These are phyloP conservation scores for Periconia sp. DNA, from an alignment of 2,329 filamentous ascomycete species.

Conservation along the genomic window DNA sequence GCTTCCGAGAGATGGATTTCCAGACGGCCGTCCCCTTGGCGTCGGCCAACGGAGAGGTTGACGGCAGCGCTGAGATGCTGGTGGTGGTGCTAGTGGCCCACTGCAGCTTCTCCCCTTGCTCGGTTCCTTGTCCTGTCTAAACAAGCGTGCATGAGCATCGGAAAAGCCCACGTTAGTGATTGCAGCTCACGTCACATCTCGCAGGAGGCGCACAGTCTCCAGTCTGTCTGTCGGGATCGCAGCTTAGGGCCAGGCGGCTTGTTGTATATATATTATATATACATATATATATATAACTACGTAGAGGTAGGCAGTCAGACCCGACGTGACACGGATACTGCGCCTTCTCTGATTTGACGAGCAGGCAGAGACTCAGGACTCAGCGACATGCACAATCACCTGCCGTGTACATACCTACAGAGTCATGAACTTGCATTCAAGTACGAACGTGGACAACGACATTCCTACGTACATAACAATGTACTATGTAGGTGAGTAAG, in stretches of 20 bases:
- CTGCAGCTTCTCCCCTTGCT: conserved; percentile 20
- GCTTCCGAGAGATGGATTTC: conserved; percentile 31
- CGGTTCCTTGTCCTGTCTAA: conserved; percentile 7
- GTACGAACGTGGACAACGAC: background rate
- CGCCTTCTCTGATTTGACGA: too few species aligned
- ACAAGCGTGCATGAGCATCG: conserved; percentile 24
- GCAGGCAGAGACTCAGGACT: background rate
- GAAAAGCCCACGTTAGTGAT: conserved; percentile 18
- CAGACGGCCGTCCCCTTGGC: conserved; percentile 18
- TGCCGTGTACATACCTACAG: too few species aligned
- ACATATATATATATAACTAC: too few species aligned
- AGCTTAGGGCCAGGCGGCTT: conserved; percentile 3
- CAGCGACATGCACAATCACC: too few species aligned
- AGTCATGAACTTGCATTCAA: too few species aligned
- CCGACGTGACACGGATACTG: too few species aligned
- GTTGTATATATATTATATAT: background rate
- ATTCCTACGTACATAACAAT: too few species aligned
- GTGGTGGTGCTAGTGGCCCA: conserved; percentile 7
- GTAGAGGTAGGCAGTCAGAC: too few species aligned
- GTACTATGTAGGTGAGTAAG: background rate
- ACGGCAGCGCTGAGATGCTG: conserved; percentile 17
- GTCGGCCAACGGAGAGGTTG: conserved; percentile 16
- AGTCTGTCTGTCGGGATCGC: conserved; percentile 1
- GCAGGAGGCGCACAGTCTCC: background rate
- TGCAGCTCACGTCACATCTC: conserved; percentile 13